These are phyloP conservation scores for Leccinum ochraceum DNA, from an alignment of 768 basidiomycete genomes.

Conservation along the genomic window DNA sequence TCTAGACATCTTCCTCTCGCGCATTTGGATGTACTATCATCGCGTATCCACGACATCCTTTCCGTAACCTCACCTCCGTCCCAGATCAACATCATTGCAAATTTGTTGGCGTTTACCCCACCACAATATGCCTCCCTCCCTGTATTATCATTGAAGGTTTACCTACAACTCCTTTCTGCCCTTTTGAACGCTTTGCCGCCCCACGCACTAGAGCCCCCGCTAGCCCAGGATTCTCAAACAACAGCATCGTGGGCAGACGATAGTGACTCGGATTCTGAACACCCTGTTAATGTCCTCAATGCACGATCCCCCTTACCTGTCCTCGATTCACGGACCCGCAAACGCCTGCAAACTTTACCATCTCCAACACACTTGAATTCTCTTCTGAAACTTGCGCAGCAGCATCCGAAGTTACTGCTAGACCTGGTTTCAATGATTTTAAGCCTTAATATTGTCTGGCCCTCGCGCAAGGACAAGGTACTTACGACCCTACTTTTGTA, in stretches of 20 bases:
- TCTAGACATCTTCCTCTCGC: constrained; percentile 64
- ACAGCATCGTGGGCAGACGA: constrained; percentile 29
- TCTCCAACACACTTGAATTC: constrained; percentile 53
- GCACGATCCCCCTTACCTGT: constrained; percentile 36
- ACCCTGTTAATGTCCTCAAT: constrained; percentile 36
- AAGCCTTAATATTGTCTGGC: constrained; percentile 60
- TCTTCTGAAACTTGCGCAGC: constrained; percentile 48
- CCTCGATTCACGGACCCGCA: constrained; percentile 60
- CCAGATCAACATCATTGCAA: constrained; percentile 67
- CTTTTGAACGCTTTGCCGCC: constrained; percentile 56
- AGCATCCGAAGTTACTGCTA: constrained; percentile 39
- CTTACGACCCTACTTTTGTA: constrained; percentile 54
- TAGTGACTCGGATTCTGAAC: constrained; percentile 45
- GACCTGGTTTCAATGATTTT: constrained; percentile 60
- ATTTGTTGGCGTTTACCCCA: constrained; percentile 62
- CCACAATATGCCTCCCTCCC: constrained; percentile 59
- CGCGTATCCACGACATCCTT: constrained; percentile 33
- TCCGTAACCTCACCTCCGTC: constrained; percentile 31
- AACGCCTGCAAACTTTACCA: constrained; percentile 61
- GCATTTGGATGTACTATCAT: constrained; percentile 36
- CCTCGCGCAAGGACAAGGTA: constrained; percentile 54
- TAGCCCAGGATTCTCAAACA: constrained; percentile 17
- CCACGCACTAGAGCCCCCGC: constrained; percentile 50
- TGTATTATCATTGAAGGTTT: constrained; percentile 46
- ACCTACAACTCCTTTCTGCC: constrained; percentile 52